These are phyloP conservation scores for Asterophora parasitica DNA, from an alignment of 768 basidiomycete species.

Conservation along the genomic window DNA sequence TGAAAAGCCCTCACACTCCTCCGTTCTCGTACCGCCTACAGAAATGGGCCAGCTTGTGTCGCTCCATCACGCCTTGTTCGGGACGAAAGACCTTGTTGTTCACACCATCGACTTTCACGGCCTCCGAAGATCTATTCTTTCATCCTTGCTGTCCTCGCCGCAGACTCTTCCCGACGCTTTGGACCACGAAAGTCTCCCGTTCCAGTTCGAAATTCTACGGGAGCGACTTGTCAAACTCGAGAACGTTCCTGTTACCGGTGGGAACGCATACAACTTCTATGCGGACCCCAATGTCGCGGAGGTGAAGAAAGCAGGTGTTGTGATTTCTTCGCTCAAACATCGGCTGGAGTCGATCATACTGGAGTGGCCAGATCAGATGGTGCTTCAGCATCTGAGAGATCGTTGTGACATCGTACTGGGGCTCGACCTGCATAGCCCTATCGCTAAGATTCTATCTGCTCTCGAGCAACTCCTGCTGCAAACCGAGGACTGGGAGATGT, in stretches of 20 bases:
- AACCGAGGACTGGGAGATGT: conserved; percentile 95
- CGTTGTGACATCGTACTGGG: conserved; percentile 64
- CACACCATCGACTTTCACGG: conserved; percentile 23
- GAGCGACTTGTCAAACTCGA: conserved; percentile 31
- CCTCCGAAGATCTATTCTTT: conserved; percentile 29
- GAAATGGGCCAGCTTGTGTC: conserved; percentile 37
- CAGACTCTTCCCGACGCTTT: conserved; percentile 35
- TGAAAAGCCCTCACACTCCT: conserved; percentile 10
- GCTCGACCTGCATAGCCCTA: conserved; percentile 59
- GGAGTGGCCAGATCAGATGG: conserved; percentile 98
- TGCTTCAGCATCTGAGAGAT: conserved; percentile 76
- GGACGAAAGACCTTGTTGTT: neutral
- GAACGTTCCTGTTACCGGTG: conserved; percentile 13
- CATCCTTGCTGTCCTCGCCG: conserved; percentile 26
- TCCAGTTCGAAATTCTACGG: conserved; percentile 49
- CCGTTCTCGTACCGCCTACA: conserved; percentile 26
- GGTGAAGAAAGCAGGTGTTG: conserved; percentile 50
- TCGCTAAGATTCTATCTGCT: conserved; percentile 78
- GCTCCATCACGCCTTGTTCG: conserved; percentile 46
- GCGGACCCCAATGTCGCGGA: conserved; percentile 70
- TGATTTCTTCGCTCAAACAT: conserved; percentile 45
- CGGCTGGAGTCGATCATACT: conserved; percentile 54
- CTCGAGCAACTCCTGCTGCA: conserved; percentile 83
- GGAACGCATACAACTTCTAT: conserved; percentile 68
- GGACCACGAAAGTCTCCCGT: conserved; percentile 46